Percentiles rank a stretch among this genome's conserved stretches.
Evolutionary conservation across 345 rosid genomes (phyloP).

Genomic region (Camelina sativa): DNA sequence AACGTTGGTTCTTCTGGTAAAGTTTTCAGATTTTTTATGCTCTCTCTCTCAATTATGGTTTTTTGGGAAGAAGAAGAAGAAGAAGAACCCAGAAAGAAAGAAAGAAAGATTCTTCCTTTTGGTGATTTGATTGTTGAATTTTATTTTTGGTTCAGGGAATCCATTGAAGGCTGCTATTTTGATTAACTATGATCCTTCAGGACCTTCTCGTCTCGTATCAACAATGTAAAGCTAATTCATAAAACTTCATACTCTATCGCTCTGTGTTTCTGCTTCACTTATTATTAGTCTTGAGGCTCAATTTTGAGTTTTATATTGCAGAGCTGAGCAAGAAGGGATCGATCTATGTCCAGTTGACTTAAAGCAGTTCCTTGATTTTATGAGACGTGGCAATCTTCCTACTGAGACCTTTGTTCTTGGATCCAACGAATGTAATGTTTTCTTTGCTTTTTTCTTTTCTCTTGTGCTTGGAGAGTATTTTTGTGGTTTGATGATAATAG

Average conservation of each 20-base stretch:
- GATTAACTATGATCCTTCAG: constrained; percentile 73
- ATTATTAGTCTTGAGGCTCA: constrained; percentile 27
- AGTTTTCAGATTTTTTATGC: background rate
- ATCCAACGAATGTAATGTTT: constrained; percentile 65
- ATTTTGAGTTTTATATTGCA: constrained; percentile 39
- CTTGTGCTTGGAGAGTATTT: constrained; percentile 16
- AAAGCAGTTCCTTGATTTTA: constrained; percentile 63
- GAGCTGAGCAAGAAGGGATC: constrained; percentile 78
- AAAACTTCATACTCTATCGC: background rate
- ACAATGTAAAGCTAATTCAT: constrained; percentile 58
- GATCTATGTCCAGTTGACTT: constrained; percentile 62
- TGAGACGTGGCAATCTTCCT: constrained; percentile 69
- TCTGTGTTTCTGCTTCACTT: background rate
- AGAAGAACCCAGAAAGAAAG: constrained; percentile 10
- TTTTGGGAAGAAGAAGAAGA: background rate
- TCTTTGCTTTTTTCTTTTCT: background rate
- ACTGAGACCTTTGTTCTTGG: constrained; percentile 74
- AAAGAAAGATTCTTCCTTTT: background rate
- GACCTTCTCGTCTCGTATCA: constrained; percentile 80
- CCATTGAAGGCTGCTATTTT: constrained; percentile 80
- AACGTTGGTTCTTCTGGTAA: constrained; percentile 65
- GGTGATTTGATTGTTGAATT: constrained; percentile 26
- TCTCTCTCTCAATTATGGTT: background rate
- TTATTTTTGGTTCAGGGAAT: constrained; percentile 46
- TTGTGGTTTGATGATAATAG: constrained; percentile 12